phyloP scores from a whole-genome alignment of 78 protist genomes.

The Dictyostelium purpureum region DNA sequence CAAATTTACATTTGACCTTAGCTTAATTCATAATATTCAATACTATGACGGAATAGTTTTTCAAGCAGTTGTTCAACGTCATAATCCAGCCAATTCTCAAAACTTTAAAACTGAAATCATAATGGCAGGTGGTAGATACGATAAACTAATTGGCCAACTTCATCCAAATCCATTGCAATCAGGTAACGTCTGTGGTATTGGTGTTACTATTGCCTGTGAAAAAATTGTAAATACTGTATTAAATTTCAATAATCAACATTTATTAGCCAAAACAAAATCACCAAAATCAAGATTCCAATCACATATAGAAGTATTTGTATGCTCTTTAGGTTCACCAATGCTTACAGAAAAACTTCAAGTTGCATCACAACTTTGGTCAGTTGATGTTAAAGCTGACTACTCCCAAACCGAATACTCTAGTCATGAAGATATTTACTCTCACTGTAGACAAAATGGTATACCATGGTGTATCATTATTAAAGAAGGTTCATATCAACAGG shows the following conservation, averaged over 20 bases:
- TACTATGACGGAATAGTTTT: conserved; percentile 76
- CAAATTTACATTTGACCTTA: conserved; percentile 58
- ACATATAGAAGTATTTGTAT: conserved; percentile 43
- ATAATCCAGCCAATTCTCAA: neutral
- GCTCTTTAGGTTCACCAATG: conserved; percentile 48
- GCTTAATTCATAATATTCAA: conserved; percentile 53
- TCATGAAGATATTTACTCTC: conserved; percentile 34
- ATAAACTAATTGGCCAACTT: conserved; percentile 22
- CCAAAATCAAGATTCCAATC: neutral
- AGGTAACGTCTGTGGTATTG: conserved; percentile 43
- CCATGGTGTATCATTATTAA: conserved; percentile 31
- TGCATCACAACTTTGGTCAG: conserved; percentile 63
- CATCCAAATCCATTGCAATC: neutral
- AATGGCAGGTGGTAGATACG: conserved; percentile 83
- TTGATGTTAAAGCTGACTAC: conserved; percentile 30
- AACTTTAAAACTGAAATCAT: conserved; percentile 28
- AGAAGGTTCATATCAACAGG: conserved; percentile 14
- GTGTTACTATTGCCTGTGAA: conserved; percentile 78
- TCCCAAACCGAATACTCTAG: conserved; percentile 30
- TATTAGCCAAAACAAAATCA: neutral
- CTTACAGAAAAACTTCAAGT: conserved; percentile 71
- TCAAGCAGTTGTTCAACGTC: conserved; percentile 49
- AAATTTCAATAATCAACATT: neutral
- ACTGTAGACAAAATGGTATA: conserved; percentile 56
- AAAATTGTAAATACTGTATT: conserved; percentile 44